These are phyloP conservation scores for Paramecium octaurelia DNA, from an alignment of 73 alveolate genomes.

Conservation along the genomic window DNA sequence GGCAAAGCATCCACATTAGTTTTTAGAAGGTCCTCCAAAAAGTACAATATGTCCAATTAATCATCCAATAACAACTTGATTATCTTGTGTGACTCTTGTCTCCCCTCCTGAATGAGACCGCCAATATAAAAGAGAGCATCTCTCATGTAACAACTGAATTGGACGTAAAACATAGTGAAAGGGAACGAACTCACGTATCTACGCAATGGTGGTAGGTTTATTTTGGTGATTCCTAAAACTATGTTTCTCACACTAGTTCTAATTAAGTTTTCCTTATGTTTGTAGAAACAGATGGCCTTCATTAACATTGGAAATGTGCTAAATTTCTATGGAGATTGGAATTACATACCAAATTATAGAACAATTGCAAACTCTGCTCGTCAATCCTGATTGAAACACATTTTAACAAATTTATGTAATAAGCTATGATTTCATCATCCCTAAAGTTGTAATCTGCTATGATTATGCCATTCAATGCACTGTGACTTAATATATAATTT, in stretches of 20 bases:
- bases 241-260: slow-evolving; percentile 29
- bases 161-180: neutral
- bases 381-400: slow-evolving; percentile 23
- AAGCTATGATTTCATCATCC: slow-evolving; percentile 38
- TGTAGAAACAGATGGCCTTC: slow-evolving; percentile 11
- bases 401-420: neutral
- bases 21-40: neutral
- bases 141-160: neutral
- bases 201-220: neutral
- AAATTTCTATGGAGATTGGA: slow-evolving; percentile 16
- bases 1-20: neutral
- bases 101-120: neutral
- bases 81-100: neutral
- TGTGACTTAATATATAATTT: neutral
- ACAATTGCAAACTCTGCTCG: neutral
- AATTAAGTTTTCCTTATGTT: neutral
- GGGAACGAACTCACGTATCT: slow-evolving; percentile 5
- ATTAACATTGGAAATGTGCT: slow-evolving; percentile 17
- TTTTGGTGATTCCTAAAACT: slow-evolving; percentile 31
- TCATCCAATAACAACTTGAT: neutral
- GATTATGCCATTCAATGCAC: neutral
- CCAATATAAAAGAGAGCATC: neutral
- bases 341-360: neutral
- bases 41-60: neutral
- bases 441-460: slow-evolving; percentile 5